Evolutionary conservation across 2,329 filamentous ascomycete species (phyloP).

Genomic region (Aureobasidium sp.): DNA sequence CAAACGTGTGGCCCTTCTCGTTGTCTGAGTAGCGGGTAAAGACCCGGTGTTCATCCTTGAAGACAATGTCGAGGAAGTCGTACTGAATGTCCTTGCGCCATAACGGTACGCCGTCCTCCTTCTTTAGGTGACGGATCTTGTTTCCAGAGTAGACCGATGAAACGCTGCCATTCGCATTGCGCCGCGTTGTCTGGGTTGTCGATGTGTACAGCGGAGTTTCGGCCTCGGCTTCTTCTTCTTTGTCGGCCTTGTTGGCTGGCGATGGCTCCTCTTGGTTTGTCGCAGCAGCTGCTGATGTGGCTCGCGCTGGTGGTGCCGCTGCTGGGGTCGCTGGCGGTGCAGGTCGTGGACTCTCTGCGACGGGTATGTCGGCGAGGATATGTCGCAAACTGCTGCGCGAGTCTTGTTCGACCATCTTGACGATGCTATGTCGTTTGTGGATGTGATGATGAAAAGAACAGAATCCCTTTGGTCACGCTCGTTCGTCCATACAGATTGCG

Average conservation of each 20-base stretch:
- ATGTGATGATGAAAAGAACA: neutral
- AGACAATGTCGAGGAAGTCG: slow-evolving; percentile 74
- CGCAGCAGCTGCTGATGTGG: slow-evolving; percentile 2
- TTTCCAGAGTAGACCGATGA: slow-evolving; percentile 62
- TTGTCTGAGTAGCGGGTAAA: slow-evolving; percentile 91
- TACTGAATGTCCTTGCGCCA: slow-evolving; percentile 86
- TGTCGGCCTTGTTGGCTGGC: slow-evolving; percentile 7
- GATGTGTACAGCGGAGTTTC: slow-evolving; percentile 39
- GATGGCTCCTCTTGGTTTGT: neutral
- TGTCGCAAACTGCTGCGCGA: slow-evolving; percentile 21
- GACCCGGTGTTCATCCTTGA: slow-evolving; percentile 65
- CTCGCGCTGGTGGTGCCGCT: slow-evolving; percentile 13
- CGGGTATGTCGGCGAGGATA: slow-evolving; percentile 25
- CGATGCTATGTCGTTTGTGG: neutral
- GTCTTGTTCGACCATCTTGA: slow-evolving; percentile 18
- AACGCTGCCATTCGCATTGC: slow-evolving; percentile 58
- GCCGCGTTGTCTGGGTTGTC: slow-evolving; percentile 47
- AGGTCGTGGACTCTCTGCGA: slow-evolving; percentile 13
- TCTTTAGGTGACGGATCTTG: slow-evolving; percentile 80
- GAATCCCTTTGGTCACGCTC: neutral
- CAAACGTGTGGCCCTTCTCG: slow-evolving; percentile 68
- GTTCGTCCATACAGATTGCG: neutral
- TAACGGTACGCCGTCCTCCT: slow-evolving; percentile 78
- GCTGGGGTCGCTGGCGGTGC: slow-evolving; percentile 19
- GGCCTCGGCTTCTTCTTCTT: slow-evolving; percentile 15